These are phyloP conservation scores for Castanopsis chinensis DNA, from an alignment of 306 rosid genomes.

Conservation along the genomic window DNA sequence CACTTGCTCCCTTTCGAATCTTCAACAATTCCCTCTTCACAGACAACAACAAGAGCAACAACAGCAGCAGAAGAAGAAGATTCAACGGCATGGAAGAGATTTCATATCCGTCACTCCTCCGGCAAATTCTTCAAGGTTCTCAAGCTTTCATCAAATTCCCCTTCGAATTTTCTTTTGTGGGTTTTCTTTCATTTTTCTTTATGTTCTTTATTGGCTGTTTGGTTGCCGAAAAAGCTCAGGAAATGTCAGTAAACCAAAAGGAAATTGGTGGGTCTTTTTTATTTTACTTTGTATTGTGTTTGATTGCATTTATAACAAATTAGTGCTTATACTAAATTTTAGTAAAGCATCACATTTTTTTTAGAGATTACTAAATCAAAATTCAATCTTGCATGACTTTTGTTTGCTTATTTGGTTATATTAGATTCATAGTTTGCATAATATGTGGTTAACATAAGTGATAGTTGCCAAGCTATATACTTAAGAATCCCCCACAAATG, in stretches of 20 bases:
- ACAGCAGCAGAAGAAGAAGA: conserved; percentile 28
- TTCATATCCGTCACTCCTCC: conserved; percentile 81
- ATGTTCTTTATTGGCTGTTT: not conserved
- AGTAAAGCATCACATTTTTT: not conserved
- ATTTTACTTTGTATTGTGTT: too few species aligned
- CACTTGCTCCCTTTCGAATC: conserved; percentile 55
- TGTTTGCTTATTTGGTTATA: too few species aligned
- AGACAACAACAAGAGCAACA: not conserved
- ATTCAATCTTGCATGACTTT: not conserved
- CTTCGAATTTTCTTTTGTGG: too few species aligned
- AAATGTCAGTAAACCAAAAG: not conserved
- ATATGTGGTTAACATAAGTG: too few species aligned
- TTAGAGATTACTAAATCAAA: not conserved
- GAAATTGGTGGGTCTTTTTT: too few species aligned
- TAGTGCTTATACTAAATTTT: not conserved
- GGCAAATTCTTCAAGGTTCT: conserved; percentile 91
- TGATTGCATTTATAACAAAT: not conserved
- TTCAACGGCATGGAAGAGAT: conserved; percentile 68
- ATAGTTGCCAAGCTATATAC: too few species aligned
- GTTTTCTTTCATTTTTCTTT: not conserved
- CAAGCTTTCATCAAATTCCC: too few species aligned
- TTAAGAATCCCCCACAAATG: too few species aligned
- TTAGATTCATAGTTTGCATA: too few species aligned
- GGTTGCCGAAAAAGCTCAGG: not conserved
- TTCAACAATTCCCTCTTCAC: not conserved